Evolutionary conservation across 495 filamentous ascomycete species (phyloP), one percentile per base, ranked within the genome.

Genomic region (Pseudoneurospora amorphoporcata): DNA sequence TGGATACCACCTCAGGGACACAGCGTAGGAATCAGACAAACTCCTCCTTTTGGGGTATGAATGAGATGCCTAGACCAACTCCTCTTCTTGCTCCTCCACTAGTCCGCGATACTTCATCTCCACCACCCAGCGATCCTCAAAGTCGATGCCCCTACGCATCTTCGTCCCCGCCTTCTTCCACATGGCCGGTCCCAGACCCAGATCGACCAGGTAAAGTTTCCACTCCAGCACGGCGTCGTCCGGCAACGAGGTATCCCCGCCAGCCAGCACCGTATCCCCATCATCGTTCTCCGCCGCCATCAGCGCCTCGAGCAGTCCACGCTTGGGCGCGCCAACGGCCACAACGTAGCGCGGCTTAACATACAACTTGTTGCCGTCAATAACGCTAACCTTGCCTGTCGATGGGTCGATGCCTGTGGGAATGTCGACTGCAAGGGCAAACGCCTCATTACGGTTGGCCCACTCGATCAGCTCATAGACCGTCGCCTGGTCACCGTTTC

Each of bases 101-200:
- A 76, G 43, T 10, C 79, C 80, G 39, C 85, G 81, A 77, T 86
- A 90, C 72, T 80, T 79, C 76, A 92, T 82, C 71, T 86, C 85
- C 14, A 94, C 85, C 70, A 97, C 90, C 95, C 95, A 98, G 70
- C 88, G 86, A 58, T 89, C 88, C 37, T 91, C 93, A 83, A 97
- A 97, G 75, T 93, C 92, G 40, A 97, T 89, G 0, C 93, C 93
- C 73, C 90, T 88, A 35, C 92, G 87, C 72, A 92, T 86, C 73
- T 90, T 89, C 3, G 91, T 92, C 5, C 92, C 93, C 43, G 93
- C 93, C 77, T 94, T 94, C 77, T 90, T 91, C 94, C 95, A 97
- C 0, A 92, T 92, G 9, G 90, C 86, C 75, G 90, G 89, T 3
- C 88, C 88, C 9, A 99, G 87, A 3, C 95, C 95, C 74, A 97